Evolutionary conservation across 2,329 filamentous ascomycete genomes (phyloP), one percentile per base, ranked within the genome.

Genomic region (Talaromyces rugulosus): DNA sequence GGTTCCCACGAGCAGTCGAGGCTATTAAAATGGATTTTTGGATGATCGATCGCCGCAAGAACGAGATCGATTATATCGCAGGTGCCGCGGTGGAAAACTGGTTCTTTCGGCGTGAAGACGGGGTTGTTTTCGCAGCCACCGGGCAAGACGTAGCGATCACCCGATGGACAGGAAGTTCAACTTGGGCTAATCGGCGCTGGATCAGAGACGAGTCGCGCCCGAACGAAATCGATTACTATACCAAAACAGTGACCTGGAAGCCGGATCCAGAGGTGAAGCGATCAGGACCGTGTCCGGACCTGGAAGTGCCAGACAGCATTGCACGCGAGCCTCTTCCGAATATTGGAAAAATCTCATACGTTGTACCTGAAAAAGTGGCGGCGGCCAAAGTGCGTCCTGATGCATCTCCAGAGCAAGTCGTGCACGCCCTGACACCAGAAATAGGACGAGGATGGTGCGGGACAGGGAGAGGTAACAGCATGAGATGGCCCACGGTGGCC

Each of bases 21-120:
- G 74, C 78, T 53, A 66, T 85, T 2, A 67, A 69, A 30, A 71
- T 83, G 5, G 80, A 83, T 47, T 69, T 83, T 16, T 83, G 85
- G 69, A 80, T 78, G 2, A 61, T 83, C 6, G 73, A 78, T 57
- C 71, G 79, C 12, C 81, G 82, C 63, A 77, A 75, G 59, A 66
- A 64, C 0, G 80, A 84, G 65, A 68, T 85, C 3, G 71, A 82
- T 47, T 66, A 68, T 7, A 79, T 85, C n/a, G 77, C 78, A 5
- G 64, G 71, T 14, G 68, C 75, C 56, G 75, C 74, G 59, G 63
- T 71, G 1, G 67, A 72, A 31, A 65, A 64, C n/a, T 78, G 75
- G 76, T 69, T 69, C 51, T 76, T 77, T 63, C 68, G 63, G 60
- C 70, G 74, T 18, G 63, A n/a, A 1, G 76, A 78, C 42, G 75